A percentile compares a stretch with the other conserved stretches of the same genome.
These are phyloP conservation scores for Metarhizium rileyi DNA, from an alignment of 2,329 filamentous ascomycete genomes.

Conservation along the genomic window DNA sequence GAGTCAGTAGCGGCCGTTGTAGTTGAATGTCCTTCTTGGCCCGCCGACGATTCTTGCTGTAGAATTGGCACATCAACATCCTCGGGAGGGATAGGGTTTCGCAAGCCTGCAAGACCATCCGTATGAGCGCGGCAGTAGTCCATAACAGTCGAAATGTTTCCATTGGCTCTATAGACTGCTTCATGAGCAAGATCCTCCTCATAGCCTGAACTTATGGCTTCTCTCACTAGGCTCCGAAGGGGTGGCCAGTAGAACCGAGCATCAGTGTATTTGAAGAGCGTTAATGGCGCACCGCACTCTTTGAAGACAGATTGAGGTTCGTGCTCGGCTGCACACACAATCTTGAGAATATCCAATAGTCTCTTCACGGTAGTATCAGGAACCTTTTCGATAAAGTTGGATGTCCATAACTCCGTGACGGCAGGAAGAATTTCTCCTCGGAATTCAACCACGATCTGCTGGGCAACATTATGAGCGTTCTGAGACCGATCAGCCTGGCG, in stretches of 20 bases:
- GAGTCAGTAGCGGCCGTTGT: constrained; percentile 18
- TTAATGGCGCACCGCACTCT: constrained; percentile 38
- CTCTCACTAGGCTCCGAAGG: constrained; percentile 19
- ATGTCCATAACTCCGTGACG: constrained; percentile 74
- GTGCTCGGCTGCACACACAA: constrained; percentile 65
- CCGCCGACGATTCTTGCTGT: constrained; percentile 14
- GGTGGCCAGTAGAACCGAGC: constrained; percentile 37
- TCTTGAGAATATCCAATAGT: constrained; percentile 74
- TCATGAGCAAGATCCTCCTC: constrained; percentile 60
- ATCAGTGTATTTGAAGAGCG: constrained; percentile 34
- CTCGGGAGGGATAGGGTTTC: constrained; percentile 56
- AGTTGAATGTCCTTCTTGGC: constrained; percentile 14
- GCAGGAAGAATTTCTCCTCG: constrained; percentile 71
- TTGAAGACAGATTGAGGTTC: constrained; percentile 55
- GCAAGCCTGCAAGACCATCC: constrained; percentile 45
- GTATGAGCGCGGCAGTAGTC: constrained; percentile 67
- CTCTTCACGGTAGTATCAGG: constrained; percentile 67
- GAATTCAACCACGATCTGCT: constrained; percentile 79
- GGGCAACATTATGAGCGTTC: constrained; percentile 34
- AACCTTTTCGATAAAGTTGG: constrained; percentile 70
- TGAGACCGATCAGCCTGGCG: constrained; percentile 32
- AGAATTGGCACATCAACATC: constrained; percentile 37
- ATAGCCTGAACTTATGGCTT: constrained; percentile 23
- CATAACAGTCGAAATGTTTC: constrained; percentile 45
- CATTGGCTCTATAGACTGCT: constrained; percentile 74